A percentile compares a stretch with the other conserved stretches of the same genome.
These are phyloP conservation scores for Hibiscus mutabilis DNA, from an alignment of 345 rosid genomes.

Conservation along the genomic window DNA sequence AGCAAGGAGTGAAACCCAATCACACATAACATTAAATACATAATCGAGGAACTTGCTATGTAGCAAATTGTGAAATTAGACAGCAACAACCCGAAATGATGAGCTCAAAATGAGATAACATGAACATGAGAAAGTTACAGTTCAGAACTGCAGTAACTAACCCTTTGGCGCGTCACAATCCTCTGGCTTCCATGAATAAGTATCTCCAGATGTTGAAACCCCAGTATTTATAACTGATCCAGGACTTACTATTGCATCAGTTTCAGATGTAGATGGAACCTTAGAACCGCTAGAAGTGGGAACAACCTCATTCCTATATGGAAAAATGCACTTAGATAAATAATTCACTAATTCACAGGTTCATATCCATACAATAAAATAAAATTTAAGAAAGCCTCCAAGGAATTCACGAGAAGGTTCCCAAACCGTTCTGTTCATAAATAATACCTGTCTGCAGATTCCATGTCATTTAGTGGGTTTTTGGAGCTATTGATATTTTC, in stretches of 20 bases:
- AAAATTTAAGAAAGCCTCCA: background rate
- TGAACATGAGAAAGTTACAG: constrained; percentile 9
- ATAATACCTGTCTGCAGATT: constrained; percentile 45
- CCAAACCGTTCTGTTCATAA: constrained; percentile 10
- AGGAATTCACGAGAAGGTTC: constrained; percentile 8
- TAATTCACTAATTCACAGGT: background rate
- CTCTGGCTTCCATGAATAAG: constrained; percentile 51
- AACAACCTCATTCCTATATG: constrained; percentile 41
- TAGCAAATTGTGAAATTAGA: background rate
- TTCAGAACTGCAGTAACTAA: constrained; percentile 30
- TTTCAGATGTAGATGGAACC: constrained; percentile 29
- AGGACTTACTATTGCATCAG: constrained; percentile 30
- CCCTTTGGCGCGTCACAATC: constrained; percentile 67
- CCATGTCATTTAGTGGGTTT: constrained; percentile 23
- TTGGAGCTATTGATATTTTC: constrained; percentile 37
- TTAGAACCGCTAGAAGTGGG: constrained; percentile 31
- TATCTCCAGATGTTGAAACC: constrained; percentile 32
- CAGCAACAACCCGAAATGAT: background rate
- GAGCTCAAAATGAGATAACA: background rate
- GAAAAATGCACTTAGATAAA: constrained; percentile 19
- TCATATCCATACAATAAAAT: background rate
- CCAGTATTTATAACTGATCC: constrained; percentile 23
- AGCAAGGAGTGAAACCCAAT: background rate
- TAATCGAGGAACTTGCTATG: background rate
- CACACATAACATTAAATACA: background rate